Evolutionary conservation across 1,139 yeast species (phyloP), one percentile per base, ranked within the genome.

Genomic region (Saccharomycopsis crataegensis): DNA sequence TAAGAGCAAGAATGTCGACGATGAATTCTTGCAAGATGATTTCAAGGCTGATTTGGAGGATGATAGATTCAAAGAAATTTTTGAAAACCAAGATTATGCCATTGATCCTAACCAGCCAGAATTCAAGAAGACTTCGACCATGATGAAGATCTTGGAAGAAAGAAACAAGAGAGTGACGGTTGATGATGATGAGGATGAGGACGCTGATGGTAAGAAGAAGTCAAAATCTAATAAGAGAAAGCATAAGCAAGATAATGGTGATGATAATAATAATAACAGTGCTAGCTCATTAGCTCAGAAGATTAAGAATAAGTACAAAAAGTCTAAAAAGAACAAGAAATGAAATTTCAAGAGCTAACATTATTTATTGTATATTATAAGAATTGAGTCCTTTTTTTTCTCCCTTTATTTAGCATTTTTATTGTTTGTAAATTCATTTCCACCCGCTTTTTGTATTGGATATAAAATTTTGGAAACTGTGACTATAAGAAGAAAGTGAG

Each of bases 61-160:
- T 74, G 84, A 86, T 33, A 86, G 99, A 71, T 94, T 94, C 74
- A 76, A 78, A 46, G 96, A 89, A 62, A 77, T 93, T 60, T 91
- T 87, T 65, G 95, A 90, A 62, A 82, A 82, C 60, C 96, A 88
- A 60, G 95, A 86, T 56, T 94, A 82, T 70, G 96, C 97, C 8
- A 89, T 93, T 63, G 96, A 87, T 67, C 93, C 96, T 22, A 84
- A 96, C 16, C 82, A 78, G 62, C 86, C 96, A 17, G 96, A 88
- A 65, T 93, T 80, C 74, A 90, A 87, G 72, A 82, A 85, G 70
- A 90, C 98, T 0, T 73, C 81, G 43, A 89, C 94, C 31, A 90
- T 91, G 96, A 83, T 84, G 65, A 77, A 84, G 67, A 79, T 93
- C 51, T 70, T 90, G 69, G 76, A 80, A 50, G 94, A 89, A 67